phyloP scores from a whole-genome alignment of 495 filamentous ascomycete genomes.

The Xylaria intraflava region DNA sequence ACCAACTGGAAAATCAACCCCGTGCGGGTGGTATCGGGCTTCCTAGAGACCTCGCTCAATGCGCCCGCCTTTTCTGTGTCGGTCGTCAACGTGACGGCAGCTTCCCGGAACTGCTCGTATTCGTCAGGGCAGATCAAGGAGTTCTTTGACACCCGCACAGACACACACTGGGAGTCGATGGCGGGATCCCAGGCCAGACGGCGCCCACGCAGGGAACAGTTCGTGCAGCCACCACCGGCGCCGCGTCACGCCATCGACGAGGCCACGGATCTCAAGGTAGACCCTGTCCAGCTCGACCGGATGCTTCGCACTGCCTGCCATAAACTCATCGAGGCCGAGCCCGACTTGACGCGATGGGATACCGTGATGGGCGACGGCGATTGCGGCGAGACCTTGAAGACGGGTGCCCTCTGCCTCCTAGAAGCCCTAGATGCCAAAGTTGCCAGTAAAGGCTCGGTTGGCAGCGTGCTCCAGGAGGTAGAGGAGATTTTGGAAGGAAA shows the following conservation, averaged over 20 bases:
- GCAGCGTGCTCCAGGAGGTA: constrained; percentile 45
- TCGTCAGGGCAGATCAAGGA: constrained; percentile 44
- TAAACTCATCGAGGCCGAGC: constrained; percentile 47
- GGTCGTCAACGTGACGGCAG: constrained; percentile 49
- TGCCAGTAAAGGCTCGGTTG: constrained; percentile 40
- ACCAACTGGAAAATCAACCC: constrained; percentile 39
- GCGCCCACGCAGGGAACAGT: constrained; percentile 33
- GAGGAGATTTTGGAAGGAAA: constrained; percentile 52
- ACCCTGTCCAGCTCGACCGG: constrained; percentile 38
- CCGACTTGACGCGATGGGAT: constrained; percentile 55
- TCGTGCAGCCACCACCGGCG: constrained; percentile 34
- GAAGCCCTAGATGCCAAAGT: constrained; percentile 32
- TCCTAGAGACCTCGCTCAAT: constrained; percentile 56
- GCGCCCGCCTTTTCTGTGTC: constrained; percentile 57
- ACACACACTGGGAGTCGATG: constrained; percentile 46
- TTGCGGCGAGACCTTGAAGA: constrained; percentile 55
- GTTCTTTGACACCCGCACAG: constrained; percentile 48
- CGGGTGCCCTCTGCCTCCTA: constrained; percentile 35
- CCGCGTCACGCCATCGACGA: constrained; percentile 28
- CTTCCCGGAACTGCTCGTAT: constrained; percentile 37
- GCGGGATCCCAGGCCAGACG: constrained; percentile 32
- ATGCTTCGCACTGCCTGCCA: constrained; percentile 48
- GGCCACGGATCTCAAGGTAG: constrained; percentile 33
- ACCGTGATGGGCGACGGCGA: constrained; percentile 61
- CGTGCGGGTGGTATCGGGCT: constrained; percentile 45